Evolutionary conservation across 2,329 filamentous ascomycete genomes (phyloP), one percentile per base, ranked within the genome.

Genomic region (Endothia cerciana): DNA sequence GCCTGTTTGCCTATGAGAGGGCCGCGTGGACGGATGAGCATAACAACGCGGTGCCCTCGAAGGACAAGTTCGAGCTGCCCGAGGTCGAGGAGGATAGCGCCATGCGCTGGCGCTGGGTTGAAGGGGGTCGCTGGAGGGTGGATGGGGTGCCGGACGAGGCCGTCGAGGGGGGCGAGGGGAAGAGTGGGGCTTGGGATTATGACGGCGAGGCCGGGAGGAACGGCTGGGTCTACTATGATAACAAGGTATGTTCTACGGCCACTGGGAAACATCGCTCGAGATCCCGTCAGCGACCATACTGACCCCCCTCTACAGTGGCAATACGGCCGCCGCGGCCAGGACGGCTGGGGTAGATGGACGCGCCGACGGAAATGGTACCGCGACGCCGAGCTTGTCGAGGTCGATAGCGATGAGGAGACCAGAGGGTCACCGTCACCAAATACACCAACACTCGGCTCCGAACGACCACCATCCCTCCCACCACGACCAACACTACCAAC

Each of bases 151-250:
- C 83, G 0, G 87, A 88, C 77, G 84, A 78, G 60, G 80, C 79
- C 6, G 76, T 76, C 25, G 66, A 63, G 3, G 68, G 69, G 1
- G 71, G 68, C 22, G 78, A 75, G 74, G 78, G 70, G 72, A 81
- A 74, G 62, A 76, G 79, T 70, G 40, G 40, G n/a, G 17, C 38
- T 6, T 80, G 75, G 75, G 86, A 82, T 67, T 86, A 85, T 69
- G 86, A 88, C 63, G 81, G 82, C 2, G 81, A 86, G 1, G 84
- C 89, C 30, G 90, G 86, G 3, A 88, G 80, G 73, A 86, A 89
- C 71, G 95, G 94, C 1, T 99, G 95, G 95, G 92, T 97, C 45
- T 99, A 95, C 77, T 99, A 97, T 75, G 95, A 99, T 74, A 98
- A 94, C 76, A 97, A 97, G 88, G 92, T 93, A 80, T 68, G 81